Percentiles rank a stretch among this genome's conserved stretches.
Conservation (phyloP, 192 early-diverging fungal species). For the Rhizophagus prolifer region DNA sequence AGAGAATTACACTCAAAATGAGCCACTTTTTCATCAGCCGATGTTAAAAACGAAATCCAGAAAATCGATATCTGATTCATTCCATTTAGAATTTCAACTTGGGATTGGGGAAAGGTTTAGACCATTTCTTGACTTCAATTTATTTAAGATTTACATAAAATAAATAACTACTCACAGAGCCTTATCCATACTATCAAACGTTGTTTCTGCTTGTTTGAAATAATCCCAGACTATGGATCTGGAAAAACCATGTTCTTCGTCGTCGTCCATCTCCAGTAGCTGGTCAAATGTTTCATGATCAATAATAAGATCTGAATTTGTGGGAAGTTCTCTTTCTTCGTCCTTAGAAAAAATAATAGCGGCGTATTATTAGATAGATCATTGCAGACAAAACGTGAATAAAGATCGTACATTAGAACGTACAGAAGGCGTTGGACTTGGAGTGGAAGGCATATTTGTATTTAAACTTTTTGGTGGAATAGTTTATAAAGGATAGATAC, state of each 20-base stretch:
- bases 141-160: no score
- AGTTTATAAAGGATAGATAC: neutral
- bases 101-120: no score
- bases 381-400: neutral
- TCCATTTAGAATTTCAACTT: neutral
- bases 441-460: neutral
- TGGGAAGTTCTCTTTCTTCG: neutral
- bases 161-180: constrained; percentile 54
- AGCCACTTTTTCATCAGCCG: neutral
- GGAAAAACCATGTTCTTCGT: constrained; percentile 79
- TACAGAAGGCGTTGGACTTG: neutral
- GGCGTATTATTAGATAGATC: neutral
- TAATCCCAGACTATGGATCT: constrained; percentile 75
- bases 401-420: neutral
- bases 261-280: constrained; percentile 90
- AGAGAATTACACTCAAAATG: neutral
- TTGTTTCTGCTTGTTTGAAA: constrained; percentile 80
- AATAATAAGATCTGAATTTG: constrained; percentile 63
- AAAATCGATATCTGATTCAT: neutral
- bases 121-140: neutral
- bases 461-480: neutral
- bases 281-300: constrained; percentile 85
- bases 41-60: neutral
- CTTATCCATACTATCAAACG: constrained; percentile 73
- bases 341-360: neutral